Percentiles rank a stretch among this genome's conserved stretches.
These are phyloP conservation scores for Tetragonia tetragonoides DNA, from an alignment of 148 eudicot genomes.

Conservation along the genomic window DNA sequence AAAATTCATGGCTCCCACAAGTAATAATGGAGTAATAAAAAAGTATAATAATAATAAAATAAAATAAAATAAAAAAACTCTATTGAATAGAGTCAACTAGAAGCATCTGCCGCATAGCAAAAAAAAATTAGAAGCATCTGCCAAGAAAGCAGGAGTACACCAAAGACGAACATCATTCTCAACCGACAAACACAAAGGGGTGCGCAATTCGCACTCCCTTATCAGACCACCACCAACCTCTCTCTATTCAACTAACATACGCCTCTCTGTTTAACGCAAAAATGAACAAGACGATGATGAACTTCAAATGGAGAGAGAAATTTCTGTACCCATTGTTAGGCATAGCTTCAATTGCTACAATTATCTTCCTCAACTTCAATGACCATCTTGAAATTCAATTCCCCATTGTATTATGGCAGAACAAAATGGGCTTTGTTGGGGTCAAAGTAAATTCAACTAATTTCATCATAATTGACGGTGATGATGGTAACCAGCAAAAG, in stretches of 20 bases:
- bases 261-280: neutral
- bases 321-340: constrained; percentile 31
- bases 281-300: neutral
- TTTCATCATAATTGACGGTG: constrained; percentile 15
- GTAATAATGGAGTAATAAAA: too few relatives aligned
- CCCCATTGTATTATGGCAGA: constrained; percentile 35
- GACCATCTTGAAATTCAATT: constrained; percentile 23
- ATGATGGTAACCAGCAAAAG: neutral
- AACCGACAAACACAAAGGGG: neutral
- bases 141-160: neutral
- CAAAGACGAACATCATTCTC: too few relatives aligned
- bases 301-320: constrained; percentile 22
- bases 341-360: constrained; percentile 17
- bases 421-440: constrained; percentile 30
- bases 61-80: too few relatives aligned
- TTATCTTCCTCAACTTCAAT: constrained; percentile 31
- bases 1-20: too few relatives aligned
- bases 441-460: constrained; percentile 25
- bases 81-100: neutral
- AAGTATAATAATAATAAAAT: too few relatives aligned
- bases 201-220: neutral
- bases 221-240: neutral
- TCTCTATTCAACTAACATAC: neutral
- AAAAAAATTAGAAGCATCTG: neutral
- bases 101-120: neutral